phyloP scores from a whole-genome alignment of 768 basidiomycete species.

The Kwoniella sp. region DNA sequence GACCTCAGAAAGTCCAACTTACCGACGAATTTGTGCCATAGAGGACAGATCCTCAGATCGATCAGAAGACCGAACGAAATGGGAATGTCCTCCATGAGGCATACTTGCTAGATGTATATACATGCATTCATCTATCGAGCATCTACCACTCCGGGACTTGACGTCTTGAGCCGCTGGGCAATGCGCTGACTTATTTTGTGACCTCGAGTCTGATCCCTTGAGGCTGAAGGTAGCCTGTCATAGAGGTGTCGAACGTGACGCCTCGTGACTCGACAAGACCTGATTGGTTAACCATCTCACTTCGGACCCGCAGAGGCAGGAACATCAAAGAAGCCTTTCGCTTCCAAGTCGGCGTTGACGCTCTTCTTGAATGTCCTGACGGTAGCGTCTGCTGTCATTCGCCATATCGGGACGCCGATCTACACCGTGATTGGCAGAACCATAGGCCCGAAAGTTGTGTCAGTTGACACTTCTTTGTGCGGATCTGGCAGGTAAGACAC shows the following conservation, averaged over 20 bases:
- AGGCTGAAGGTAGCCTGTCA: no score
- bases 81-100: not conserved
- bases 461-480: not conserved
- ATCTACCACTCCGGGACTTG: no score
- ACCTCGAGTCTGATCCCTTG: no score
- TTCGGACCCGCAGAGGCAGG: not conserved
- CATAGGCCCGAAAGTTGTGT: no score
- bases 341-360: constrained; percentile 31
- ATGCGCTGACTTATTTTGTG: no score
- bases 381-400: constrained; percentile 47
- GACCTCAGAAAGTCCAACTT: constrained; percentile 11
- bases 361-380: constrained; percentile 22
- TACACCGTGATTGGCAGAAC: no score
- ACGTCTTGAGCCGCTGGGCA: no score
- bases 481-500: constrained; percentile 7
- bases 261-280: no score
- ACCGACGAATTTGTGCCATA: constrained; percentile 20
- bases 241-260: no score
- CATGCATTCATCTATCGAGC: not conserved
- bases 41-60: not conserved
- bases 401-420: constrained; percentile 55
- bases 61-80: no score
- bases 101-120: not conserved
- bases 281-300: no score
- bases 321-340: constrained; percentile 26